Percentiles rank a stretch among this genome's conserved stretches.
These are phyloP conservation scores for Phytophthora hibernalis DNA, from an alignment of 352 stramenopile species.

Conservation along the genomic window DNA sequence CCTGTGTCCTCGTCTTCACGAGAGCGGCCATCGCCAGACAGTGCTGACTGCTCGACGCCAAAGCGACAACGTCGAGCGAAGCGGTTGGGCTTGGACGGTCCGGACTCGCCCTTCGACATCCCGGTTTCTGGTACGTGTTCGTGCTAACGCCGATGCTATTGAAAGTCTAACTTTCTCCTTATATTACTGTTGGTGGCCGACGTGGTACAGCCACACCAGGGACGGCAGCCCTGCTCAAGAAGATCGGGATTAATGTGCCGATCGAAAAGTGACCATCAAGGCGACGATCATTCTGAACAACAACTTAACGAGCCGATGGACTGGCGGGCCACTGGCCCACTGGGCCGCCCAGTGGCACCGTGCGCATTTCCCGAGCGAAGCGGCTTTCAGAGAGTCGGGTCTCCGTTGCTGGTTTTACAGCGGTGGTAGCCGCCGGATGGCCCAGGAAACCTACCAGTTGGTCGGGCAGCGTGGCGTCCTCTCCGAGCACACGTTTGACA, in stretches of 20 bases:
- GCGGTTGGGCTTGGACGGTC: conserved; percentile 8
- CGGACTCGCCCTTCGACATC: conserved; percentile 44
- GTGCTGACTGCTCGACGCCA: conserved; percentile 20
- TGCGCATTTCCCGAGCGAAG: conserved; percentile 7
- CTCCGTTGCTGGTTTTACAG: conserved; percentile 1
- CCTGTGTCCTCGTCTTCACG: background rate
- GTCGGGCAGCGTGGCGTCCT: background rate
- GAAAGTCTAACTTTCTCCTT: background rate
- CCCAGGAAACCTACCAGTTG: conserved; percentile 19
- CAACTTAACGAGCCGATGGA: conserved; percentile 2
- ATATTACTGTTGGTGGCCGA: conserved; percentile 16
- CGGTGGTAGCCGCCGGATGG: conserved; percentile 18
- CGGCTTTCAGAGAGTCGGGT: conserved; percentile 6
- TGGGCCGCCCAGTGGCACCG: too few species aligned
- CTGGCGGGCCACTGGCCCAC: too few species aligned
- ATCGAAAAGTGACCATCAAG: conserved; percentile 28
- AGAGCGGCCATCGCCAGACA: conserved; percentile 16
- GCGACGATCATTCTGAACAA: conserved; percentile 1
- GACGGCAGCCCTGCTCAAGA: conserved; percentile 49
- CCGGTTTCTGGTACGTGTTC: conserved; percentile 49
- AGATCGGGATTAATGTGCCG: conserved; percentile 52
- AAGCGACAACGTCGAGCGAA: conserved; percentile 28
- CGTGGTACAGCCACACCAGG: conserved; percentile 42
- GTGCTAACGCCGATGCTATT: background rate
- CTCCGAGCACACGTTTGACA: conserved; percentile 23